Percentiles rank a stretch among this genome's conserved stretches.
phyloP scores from a whole-genome alignment of 345 rosid genomes.

The Laguncularia racemosa region DNA sequence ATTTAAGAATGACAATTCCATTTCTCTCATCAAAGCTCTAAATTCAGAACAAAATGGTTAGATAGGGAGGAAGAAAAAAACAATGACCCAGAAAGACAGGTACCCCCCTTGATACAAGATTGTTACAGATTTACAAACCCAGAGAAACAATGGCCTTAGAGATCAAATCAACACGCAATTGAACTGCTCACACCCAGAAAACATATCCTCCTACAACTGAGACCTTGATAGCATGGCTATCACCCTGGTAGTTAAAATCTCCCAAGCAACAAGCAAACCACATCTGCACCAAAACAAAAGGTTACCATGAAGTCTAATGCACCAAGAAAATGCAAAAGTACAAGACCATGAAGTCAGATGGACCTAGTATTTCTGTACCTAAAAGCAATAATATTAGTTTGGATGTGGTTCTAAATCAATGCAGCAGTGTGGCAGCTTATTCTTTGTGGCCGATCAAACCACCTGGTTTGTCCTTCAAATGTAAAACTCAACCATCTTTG shows the following conservation, averaged over 20 bases:
- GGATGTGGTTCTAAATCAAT: too few species aligned
- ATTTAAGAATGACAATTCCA: too few species aligned
- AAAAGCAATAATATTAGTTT: constrained; percentile 10
- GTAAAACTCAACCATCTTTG: background rate
- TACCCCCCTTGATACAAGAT: constrained; percentile 5
- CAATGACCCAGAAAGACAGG: background rate
- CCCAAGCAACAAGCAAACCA: constrained; percentile 20
- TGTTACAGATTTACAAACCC: constrained; percentile 22
- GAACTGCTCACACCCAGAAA: constrained; percentile 2
- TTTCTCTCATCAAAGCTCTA: too few species aligned
- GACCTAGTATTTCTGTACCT: constrained; percentile 18
- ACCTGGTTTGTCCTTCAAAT: background rate
- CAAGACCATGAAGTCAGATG: too few species aligned
- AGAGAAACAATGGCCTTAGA: constrained; percentile 8
- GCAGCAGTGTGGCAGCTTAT: too few species aligned
- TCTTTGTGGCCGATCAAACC: too few species aligned
- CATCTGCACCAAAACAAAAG: constrained; percentile 25
- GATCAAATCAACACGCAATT: constrained; percentile 15
- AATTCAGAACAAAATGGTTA: too few species aligned
- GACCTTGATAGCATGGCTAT: too few species aligned
- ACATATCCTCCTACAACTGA: too few species aligned
- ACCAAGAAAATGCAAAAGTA: too few species aligned
- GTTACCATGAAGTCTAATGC: too few species aligned
- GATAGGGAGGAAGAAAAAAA: background rate
- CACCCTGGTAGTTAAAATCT: constrained; percentile 11